Evolutionary conservation across 1,284 basidiomycete species (phyloP).

Genomic region (Grifola frondosa): DNA sequence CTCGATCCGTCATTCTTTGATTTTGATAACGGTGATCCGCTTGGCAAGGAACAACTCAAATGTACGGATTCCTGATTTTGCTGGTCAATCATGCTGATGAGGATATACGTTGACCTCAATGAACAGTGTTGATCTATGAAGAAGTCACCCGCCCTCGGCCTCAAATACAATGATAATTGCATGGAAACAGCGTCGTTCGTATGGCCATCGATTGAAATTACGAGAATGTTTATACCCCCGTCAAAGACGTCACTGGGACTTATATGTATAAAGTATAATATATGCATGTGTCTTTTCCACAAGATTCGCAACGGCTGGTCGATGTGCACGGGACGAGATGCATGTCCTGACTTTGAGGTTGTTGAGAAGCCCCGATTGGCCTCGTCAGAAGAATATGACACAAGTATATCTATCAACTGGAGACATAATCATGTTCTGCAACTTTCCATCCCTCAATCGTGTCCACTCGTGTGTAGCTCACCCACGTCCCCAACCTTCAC

Average conservation of each 20-base stretch:
- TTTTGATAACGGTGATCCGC: slow-evolving; percentile 74
- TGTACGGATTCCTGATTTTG: slow-evolving; percentile 40
- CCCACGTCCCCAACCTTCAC: too few species aligned
- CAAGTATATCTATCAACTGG: too few species aligned
- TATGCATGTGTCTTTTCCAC: neutral
- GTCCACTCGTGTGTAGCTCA: too few species aligned
- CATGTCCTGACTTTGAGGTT: too few species aligned
- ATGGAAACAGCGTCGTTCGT: too few species aligned
- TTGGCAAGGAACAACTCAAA: slow-evolving; percentile 71
- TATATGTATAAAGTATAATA: slow-evolving; percentile 22
- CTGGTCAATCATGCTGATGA: slow-evolving; percentile 33
- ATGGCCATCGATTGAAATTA: neutral
- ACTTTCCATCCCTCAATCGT: too few species aligned
- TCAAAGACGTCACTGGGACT: neutral
- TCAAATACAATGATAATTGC: slow-evolving; percentile 11
- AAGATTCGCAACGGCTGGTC: too few species aligned
- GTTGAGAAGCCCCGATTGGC: too few species aligned
- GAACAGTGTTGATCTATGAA: slow-evolving; percentile 56
- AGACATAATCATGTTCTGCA: too few species aligned
- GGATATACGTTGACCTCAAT: too few species aligned
- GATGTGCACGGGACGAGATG: too few species aligned
- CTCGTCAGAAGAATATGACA: too few species aligned
- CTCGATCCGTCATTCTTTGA: slow-evolving; percentile 89
- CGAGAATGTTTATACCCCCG: slow-evolving; percentile 11
- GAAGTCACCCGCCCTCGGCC: slow-evolving; percentile 44